These are phyloP conservation scores for Colletotrichum lini DNA, from an alignment of 2,329 filamentous ascomycete genomes.

Conservation along the genomic window DNA sequence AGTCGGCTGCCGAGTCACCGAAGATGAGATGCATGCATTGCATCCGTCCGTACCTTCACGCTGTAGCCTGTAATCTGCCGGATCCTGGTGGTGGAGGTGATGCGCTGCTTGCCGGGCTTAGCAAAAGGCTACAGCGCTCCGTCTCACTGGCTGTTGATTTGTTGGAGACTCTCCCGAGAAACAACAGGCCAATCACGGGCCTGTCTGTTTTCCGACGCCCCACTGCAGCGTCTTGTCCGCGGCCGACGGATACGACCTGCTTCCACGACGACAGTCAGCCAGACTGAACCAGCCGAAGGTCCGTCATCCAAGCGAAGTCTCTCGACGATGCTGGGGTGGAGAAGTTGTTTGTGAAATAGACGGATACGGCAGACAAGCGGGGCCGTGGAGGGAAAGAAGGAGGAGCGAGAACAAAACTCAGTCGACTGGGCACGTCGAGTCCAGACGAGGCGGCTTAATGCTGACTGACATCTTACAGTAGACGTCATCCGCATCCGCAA, in stretches of 20 bases:
- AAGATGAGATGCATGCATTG: not conserved
- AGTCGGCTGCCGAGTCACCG: not conserved
- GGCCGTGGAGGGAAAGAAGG: too few species aligned
- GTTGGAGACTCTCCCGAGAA: not conserved
- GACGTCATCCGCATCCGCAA: not conserved
- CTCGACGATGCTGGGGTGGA: not conserved
- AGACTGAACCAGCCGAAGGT: too few species aligned
- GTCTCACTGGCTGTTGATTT: constrained; percentile 1
- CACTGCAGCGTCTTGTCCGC: not conserved
- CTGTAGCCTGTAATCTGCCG: not conserved
- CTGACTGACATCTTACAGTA: not conserved
- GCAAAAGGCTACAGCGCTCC: not conserved
- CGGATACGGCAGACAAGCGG: not conserved
- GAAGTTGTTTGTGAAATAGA: too few species aligned
- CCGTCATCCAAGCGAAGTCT: too few species aligned
- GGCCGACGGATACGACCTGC: not conserved
- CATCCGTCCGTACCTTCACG: not conserved
- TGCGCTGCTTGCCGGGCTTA: not conserved
- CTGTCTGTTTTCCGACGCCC: not conserved
- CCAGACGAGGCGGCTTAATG: not conserved
- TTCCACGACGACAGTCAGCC: not conserved
- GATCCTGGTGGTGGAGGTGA: not conserved
- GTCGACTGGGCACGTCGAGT: not conserved
- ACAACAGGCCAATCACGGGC: not conserved
- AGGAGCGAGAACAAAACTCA: too few species aligned